A percentile compares a stretch with the other conserved stretches of the same genome.
Conservation (phyloP, 2,329 filamentous ascomycete genomes). For the Hymenoscyphus scutula region DNA sequence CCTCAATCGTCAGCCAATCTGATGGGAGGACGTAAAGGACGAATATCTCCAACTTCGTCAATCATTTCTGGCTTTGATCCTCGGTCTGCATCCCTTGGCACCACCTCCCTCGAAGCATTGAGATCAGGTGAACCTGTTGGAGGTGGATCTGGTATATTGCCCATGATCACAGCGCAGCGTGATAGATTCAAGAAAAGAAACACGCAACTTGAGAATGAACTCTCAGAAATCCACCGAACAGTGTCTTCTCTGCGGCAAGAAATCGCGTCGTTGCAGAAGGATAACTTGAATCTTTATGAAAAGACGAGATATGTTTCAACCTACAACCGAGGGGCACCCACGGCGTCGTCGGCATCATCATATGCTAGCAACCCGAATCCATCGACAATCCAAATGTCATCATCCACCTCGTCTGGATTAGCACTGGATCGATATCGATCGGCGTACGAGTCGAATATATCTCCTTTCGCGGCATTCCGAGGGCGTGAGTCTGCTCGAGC, state of each 20-base stretch:
- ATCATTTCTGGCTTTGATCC: slow-evolving; percentile 97
- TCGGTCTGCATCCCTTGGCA: slow-evolving; percentile 47
- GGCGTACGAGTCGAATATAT: slow-evolving; percentile 92
- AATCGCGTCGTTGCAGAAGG: slow-evolving; percentile 86
- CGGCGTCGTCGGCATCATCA: slow-evolving; percentile 61
- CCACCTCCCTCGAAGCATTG: slow-evolving; percentile 53
- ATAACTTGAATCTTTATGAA: slow-evolving; percentile 94
- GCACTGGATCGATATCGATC: slow-evolving; percentile 82
- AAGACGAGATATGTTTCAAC: slow-evolving; percentile 96
- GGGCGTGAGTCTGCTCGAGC: slow-evolving; percentile 90
- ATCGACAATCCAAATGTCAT: slow-evolving; percentile 63
- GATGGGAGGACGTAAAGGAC: slow-evolving; percentile 53
- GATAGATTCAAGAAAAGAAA: slow-evolving; percentile 99
- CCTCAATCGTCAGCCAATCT: slow-evolving; percentile 64
- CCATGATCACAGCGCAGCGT: slow-evolving; percentile 96
- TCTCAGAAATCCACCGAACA: slow-evolving; percentile 78
- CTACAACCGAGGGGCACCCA: slow-evolving; percentile 72
- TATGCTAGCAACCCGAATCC: slow-evolving; percentile 72
- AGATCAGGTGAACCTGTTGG: slow-evolving; percentile 63
- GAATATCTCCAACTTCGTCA: slow-evolving; percentile 88
- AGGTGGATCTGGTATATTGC: slow-evolving; percentile 82
- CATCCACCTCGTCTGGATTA: slow-evolving; percentile 59
- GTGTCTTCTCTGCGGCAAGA: slow-evolving; percentile 88
- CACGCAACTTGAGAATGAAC: slow-evolving; percentile 81
- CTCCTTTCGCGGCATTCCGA: slow-evolving; percentile 91